phyloP scores from a whole-genome alignment of 2,329 filamentous ascomycete genomes.

The Rhexocercosporidium sp. region DNA sequence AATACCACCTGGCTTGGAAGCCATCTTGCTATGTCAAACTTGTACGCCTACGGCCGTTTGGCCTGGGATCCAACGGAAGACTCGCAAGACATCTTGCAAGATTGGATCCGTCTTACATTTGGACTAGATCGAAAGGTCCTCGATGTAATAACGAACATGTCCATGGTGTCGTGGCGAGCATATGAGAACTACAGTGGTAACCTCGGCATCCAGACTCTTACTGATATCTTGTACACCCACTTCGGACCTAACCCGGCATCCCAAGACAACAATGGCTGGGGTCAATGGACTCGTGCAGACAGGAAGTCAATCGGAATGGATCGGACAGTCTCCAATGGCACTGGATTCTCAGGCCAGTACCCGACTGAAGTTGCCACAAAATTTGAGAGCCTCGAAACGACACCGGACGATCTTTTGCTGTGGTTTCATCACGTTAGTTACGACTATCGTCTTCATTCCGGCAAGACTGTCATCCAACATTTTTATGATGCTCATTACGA shows the following conservation, averaged over 20 bases:
- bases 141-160: constrained; percentile 64
- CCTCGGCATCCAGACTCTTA: constrained; percentile 71
- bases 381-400: constrained; percentile 66
- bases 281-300: constrained; percentile 74
- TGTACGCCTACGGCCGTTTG: constrained; percentile 71
- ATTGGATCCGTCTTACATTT: constrained; percentile 74
- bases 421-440: constrained; percentile 80
- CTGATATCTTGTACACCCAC: constrained; percentile 70
- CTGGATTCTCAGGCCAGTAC: constrained; percentile 69
- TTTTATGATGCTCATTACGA: constrained; percentile 68
- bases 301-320: constrained; percentile 69
- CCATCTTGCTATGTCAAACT: constrained; percentile 72
- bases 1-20: constrained; percentile 73
- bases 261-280: constrained; percentile 71
- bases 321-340: constrained; percentile 70
- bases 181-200: constrained; percentile 77
- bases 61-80: constrained; percentile 66
- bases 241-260: constrained; percentile 71
- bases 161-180: constrained; percentile 71
- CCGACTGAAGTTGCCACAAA: constrained; percentile 60
- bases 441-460: constrained; percentile 63
- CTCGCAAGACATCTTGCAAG: constrained; percentile 57
- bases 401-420: constrained; percentile 69
- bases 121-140: constrained; percentile 58
- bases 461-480: constrained; percentile 71